Evolutionary conservation across 2,329 filamentous ascomycete genomes (phyloP).

Genomic region (Dactylellina haptotyla): DNA sequence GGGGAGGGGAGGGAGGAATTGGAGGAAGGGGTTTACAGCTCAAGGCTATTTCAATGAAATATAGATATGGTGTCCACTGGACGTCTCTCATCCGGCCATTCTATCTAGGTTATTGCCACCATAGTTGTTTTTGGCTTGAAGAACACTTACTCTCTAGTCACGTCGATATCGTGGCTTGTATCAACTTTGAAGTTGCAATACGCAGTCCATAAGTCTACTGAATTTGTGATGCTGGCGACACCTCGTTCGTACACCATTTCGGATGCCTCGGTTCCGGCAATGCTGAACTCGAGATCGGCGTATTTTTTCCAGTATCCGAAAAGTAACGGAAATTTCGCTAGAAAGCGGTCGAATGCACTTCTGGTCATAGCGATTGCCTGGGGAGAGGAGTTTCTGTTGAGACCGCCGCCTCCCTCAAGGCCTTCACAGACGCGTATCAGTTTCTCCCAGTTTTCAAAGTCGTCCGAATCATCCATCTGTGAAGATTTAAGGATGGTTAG

Average conservation of each 20-base stretch:
- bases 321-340: conserved; percentile 91
- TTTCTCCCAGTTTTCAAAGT: conserved; percentile 95
- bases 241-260: conserved; percentile 99
- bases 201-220: conserved; percentile 95
- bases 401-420: conserved; percentile 78
- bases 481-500: neutral
- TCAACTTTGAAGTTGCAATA: conserved; percentile 99
- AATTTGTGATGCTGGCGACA: conserved; percentile 89
- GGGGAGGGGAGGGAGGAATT: neutral
- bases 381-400: conserved; percentile 96
- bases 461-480: conserved; percentile 78
- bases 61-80: conserved; percentile 47
- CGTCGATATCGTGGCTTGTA: conserved; percentile 90
- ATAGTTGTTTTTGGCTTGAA: conserved; percentile 28
- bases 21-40: conserved; percentile 39
- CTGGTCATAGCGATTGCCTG: conserved; percentile 88
- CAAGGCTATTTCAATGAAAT: conserved; percentile 52
- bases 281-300: conserved; percentile 95
- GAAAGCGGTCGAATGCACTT: conserved; percentile 88
- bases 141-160: conserved; percentile 99
- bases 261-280: conserved; percentile 93
- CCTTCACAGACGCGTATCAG: conserved; percentile 82
- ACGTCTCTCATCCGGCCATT: conserved; percentile 49
- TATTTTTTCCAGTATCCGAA: conserved; percentile 99
- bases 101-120: conserved; percentile 50